A percentile compares a stretch with the other conserved stretches of the same genome.
Conservation (phyloP, 768 basidiomycete species). For the Leucosporidium creatinivorum region DNA sequence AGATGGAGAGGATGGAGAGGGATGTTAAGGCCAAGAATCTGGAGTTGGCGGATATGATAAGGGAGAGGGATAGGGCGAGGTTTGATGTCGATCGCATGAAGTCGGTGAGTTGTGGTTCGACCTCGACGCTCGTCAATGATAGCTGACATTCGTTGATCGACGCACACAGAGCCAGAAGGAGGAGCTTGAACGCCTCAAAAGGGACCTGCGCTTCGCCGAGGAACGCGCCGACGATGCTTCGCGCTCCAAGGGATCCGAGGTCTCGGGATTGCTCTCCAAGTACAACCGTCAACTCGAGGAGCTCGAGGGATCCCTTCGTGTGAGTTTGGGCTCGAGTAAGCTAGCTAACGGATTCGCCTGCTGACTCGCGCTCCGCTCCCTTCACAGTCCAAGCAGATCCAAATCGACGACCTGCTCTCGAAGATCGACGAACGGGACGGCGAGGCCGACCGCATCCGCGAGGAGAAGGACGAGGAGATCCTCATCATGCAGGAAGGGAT, state of each 20-base stretch:
- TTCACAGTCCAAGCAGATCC: slow-evolving; percentile 79
- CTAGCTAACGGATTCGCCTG: neutral
- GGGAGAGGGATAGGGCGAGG: slow-evolving; percentile 89
- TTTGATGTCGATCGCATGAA: slow-evolving; percentile 93
- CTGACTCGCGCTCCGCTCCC: too few species aligned
- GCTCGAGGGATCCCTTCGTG: slow-evolving; percentile 88
- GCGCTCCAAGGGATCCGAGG: slow-evolving; percentile 85
- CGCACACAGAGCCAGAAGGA: slow-evolving; percentile 69
- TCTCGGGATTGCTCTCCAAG: slow-evolving; percentile 75
- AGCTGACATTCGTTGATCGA: neutral
- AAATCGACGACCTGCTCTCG: slow-evolving; percentile 82
- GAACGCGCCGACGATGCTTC: slow-evolving; percentile 94
- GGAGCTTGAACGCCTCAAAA: slow-evolving; percentile 80
- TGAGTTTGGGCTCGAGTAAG: slow-evolving; percentile 43
- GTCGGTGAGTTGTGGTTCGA: slow-evolving; percentile 46
- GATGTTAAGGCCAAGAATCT: slow-evolving; percentile 98
- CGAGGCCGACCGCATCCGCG: slow-evolving; percentile 72
- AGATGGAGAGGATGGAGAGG: slow-evolving; percentile 97
- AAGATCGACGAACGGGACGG: slow-evolving; percentile 67
- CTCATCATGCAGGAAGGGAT: slow-evolving; percentile 90
- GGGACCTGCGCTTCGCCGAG: slow-evolving; percentile 88
- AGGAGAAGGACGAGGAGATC: slow-evolving; percentile 97
- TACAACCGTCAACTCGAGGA: slow-evolving; percentile 95
- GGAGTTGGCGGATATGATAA: slow-evolving; percentile 96
- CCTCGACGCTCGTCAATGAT: neutral